These are phyloP conservation scores for Lodderomyces parapsilosis DNA, from an alignment of 1,139 yeast genomes.

Conservation along the genomic window DNA sequence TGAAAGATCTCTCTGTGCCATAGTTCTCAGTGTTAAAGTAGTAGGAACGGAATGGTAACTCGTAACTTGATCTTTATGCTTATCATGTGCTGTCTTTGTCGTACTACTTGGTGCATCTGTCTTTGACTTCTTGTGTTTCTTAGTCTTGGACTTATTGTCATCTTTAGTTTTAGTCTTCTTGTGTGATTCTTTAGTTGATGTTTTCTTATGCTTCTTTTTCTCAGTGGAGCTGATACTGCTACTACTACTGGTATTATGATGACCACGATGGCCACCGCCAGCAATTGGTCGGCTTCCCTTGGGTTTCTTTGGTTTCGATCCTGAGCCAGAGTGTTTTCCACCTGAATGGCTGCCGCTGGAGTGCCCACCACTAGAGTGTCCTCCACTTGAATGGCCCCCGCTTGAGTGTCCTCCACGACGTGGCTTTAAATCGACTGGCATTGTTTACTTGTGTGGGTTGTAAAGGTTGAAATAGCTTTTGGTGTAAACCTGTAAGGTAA, in stretches of 20 bases:
- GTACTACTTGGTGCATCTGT: neutral
- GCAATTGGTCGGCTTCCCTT: neutral
- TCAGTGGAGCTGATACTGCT: neutral
- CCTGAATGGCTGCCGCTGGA: neutral
- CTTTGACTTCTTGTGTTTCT: neutral
- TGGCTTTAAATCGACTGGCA: neutral
- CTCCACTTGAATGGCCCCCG: neutral
- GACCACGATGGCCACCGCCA: neutral
- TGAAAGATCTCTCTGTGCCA: neutral
- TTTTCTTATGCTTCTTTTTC: neutral
- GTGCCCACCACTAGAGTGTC: neutral
- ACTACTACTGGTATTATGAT: neutral
- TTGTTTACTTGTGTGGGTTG: neutral
- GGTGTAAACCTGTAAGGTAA: no score
- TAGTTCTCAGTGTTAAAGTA: neutral
- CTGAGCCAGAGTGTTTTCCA: neutral
- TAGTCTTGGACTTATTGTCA: neutral
- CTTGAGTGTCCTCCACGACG: constrained; percentile 2
- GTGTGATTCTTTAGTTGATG: neutral
- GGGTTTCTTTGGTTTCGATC: neutral
- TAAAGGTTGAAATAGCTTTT: neutral
- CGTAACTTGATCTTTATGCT: neutral
- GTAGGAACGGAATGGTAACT: neutral
- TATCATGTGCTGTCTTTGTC: neutral
- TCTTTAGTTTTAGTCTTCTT: neutral